These are phyloP conservation scores for Alternaria viburni DNA, from an alignment of 2,329 filamentous ascomycete genomes.

Conservation along the genomic window DNA sequence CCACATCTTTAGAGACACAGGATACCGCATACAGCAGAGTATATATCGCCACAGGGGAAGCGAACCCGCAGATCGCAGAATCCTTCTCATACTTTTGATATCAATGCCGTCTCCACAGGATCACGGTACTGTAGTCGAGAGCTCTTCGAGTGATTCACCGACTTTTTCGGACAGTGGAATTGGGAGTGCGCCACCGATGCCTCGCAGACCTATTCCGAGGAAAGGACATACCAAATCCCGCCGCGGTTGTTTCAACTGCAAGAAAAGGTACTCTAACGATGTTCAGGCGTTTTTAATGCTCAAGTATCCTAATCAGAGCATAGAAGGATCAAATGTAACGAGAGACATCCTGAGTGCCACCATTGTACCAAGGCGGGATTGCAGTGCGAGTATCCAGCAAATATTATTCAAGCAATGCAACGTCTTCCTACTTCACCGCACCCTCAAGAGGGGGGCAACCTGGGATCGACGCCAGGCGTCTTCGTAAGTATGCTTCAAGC, in stretches of 20 bases:
- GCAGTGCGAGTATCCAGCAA: conserved; percentile 67
- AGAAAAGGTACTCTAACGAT: conserved; percentile 36
- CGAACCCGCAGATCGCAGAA: conserved; percentile 21
- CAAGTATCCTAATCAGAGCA: conserved; percentile 34
- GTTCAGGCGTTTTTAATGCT: neutral
- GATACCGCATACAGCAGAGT: conserved; percentile 19
- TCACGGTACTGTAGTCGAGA: conserved; percentile 29
- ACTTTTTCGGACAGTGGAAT: conserved; percentile 26
- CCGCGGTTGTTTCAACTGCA: conserved; percentile 71
- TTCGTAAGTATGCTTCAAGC: conserved; percentile 37
- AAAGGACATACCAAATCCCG: conserved; percentile 71
- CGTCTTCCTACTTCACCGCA: conserved; percentile 25
- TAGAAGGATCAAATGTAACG: conserved; percentile 72
- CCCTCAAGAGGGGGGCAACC: conserved; percentile 35
- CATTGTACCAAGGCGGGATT: conserved; percentile 69
- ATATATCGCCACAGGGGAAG: conserved; percentile 38
- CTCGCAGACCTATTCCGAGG: conserved; percentile 50
- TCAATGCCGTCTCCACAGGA: conserved; percentile 30
- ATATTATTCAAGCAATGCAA: conserved; percentile 42
- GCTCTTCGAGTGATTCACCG: conserved; percentile 43
- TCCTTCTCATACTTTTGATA: conserved; percentile 20
- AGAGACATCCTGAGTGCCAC: conserved; percentile 67
- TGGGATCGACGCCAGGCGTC: conserved; percentile 40
- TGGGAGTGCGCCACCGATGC: conserved; percentile 28
- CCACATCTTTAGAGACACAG: conserved; percentile 18